A percentile compares a stretch with the other conserved stretches of the same genome.
These are phyloP conservation scores for Coelastrella sp. DNA, from an alignment of 139 green algal species.

Conservation along the genomic window DNA sequence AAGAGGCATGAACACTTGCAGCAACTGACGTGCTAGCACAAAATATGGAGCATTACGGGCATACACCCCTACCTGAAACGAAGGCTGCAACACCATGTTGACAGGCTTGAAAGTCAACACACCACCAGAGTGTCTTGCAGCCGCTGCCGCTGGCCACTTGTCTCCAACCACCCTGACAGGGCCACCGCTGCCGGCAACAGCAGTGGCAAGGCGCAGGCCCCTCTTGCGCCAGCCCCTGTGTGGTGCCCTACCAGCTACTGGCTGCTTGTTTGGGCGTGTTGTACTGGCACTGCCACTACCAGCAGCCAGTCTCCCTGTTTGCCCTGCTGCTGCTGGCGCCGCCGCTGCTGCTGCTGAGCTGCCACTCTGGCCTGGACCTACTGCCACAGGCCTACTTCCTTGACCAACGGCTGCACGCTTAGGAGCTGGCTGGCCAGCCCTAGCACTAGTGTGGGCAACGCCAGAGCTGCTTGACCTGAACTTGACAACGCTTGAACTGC, in stretches of 20 bases:
- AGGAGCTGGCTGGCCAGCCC: neutral
- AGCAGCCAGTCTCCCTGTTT: neutral
- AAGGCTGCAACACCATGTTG: constrained; percentile 78
- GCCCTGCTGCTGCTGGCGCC: neutral
- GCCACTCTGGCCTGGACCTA: neutral
- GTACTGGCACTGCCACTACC: neutral
- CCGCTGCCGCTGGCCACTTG: neutral
- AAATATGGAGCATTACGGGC: no score
- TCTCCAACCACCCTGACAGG: neutral
- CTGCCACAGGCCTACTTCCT: neutral
- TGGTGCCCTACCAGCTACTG: no score
- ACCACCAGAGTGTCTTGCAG: neutral
- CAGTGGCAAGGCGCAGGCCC: neutral
- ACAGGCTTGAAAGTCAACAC: constrained; percentile 79
- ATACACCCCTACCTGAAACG: constrained; percentile 69
- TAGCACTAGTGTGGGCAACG: neutral
- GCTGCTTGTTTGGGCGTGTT: neutral
- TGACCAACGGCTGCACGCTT: neutral
- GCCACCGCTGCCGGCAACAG: constrained; percentile 6
- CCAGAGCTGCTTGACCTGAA: no score
- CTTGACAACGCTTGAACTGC: constrained; percentile 49
- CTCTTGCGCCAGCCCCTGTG: neutral
- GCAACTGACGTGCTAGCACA: no score
- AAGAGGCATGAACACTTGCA: no score
- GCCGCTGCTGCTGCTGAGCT: constrained; percentile 2